Percentiles rank a stretch among this genome's conserved stretches.
Conservation (phyloP, 1,139 yeast genomes). For the Candida tunisiensis region DNA sequence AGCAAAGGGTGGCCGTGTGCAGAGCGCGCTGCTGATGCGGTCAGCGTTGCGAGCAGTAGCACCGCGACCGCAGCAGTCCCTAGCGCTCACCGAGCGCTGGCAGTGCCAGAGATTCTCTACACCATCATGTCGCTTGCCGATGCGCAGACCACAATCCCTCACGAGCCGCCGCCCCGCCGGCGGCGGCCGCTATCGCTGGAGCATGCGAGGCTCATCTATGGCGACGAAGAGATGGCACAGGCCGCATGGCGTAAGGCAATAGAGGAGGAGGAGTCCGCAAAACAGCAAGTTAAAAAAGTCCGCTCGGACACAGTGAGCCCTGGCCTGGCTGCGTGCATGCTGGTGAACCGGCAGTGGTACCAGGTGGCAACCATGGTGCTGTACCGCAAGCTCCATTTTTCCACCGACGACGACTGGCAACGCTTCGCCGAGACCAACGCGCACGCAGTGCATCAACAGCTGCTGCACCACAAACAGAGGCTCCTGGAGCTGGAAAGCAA, state of each 20-base stretch:
- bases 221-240: constrained; percentile 33
- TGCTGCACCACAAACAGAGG: no score
- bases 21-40: no score
- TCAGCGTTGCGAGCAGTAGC: no score
- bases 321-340: constrained; percentile 40
- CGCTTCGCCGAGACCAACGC: constrained; percentile 19
- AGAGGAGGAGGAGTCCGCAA: constrained; percentile 7
- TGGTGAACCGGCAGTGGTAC: constrained; percentile 55
- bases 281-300: no score
- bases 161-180: constrained; percentile 38
- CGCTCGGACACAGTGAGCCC: constrained; percentile 5
- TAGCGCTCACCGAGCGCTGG: constrained; percentile 46
- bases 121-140: constrained; percentile 47
- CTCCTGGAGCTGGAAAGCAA: no score
- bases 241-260: constrained; percentile 29
- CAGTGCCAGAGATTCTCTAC: constrained; percentile 60
- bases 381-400: constrained; percentile 37
- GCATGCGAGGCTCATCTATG: constrained; percentile 43
- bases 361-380: constrained; percentile 37
- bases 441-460: no score
- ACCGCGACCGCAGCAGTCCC: no score
- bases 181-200: constrained; percentile 51
- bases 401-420: constrained; percentile 29
- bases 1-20: no score
- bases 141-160: constrained; percentile 32